Evolutionary conservation across 1,139 yeast species (phyloP), one percentile per base, ranked within the genome.

Genomic region (Scheffersomyces titani): DNA sequence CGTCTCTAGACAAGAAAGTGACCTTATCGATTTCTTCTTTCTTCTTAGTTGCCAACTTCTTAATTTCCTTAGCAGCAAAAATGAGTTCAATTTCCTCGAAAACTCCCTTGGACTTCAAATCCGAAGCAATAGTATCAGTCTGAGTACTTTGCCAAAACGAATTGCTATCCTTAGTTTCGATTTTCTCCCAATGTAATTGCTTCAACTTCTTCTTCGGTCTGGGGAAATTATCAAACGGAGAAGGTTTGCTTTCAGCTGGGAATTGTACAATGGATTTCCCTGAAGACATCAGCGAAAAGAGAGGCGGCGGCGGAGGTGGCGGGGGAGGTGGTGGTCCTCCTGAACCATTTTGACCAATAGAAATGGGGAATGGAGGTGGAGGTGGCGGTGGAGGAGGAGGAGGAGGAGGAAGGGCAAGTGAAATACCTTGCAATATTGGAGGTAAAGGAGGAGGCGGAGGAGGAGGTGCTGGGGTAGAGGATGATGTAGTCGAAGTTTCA

Each of bases 161-260:
- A 58, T 85, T 83, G 46, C 80, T 82, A 2, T 88, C 80, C 44
- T 69, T 69, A 48, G 74, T 70, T 46, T 89, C 94, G 57, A 89
- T 77, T 65, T 89, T 89, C 63, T 90, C 96, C 96, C 96, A 90
- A 66, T 90, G 96, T 62, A 89, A 76, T 70, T 89, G 96, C 68
- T 89, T 89, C 72, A 89, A 77, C 78, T 87, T 89, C 74, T 83
- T 86, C 76, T 88, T 88, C 22, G 96, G 93, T 65, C 93, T 81
- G 51, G 93, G 93, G 63, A 83, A 82, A 54, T 77, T 77, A 54
- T 85, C 90, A 64, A 85, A 85, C 53, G 86, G 78, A 19, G 77
- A 70, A 13, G 65, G 60, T 3, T 51, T 40, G 44, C 54, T 55
- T 40, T 52, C 64, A 6, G 57, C 54, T 5, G 60, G 61, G 5